These are phyloP conservation scores for Neurospora sp. DNA, from an alignment of 495 filamentous ascomycete species.

Conservation along the genomic window DNA sequence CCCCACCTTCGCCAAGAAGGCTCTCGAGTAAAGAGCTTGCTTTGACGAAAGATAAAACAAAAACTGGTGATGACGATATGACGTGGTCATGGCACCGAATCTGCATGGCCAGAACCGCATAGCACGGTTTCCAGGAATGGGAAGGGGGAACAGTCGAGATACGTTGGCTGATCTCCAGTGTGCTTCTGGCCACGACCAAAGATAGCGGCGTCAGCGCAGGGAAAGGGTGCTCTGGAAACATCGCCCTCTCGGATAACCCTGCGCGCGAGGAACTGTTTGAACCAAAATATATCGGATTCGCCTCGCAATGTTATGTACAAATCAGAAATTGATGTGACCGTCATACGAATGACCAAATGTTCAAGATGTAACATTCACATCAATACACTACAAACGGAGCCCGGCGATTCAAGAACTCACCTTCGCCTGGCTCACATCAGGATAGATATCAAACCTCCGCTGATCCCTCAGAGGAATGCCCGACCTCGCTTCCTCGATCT, in stretches of 20 bases:
- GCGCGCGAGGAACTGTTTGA: background rate
- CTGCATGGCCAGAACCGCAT: background rate
- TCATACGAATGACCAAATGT: background rate
- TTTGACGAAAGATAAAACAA: background rate
- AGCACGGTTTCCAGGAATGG: background rate
- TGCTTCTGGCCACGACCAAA: background rate
- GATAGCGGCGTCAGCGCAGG: background rate
- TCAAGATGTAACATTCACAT: background rate
- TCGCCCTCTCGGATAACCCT: background rate
- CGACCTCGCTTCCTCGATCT: constrained; percentile 67
- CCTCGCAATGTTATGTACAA: background rate
- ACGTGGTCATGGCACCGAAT: background rate
- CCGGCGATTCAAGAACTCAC: constrained; percentile 18
- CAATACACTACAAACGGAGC: background rate
- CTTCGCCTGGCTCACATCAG: constrained; percentile 60
- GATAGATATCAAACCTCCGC: constrained; percentile 91
- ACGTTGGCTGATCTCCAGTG: background rate
- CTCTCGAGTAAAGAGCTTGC: constrained; percentile 40
- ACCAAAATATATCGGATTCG: background rate
- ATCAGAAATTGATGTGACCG: background rate
- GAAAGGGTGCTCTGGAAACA: background rate
- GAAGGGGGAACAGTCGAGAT: background rate
- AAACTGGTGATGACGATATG: background rate
- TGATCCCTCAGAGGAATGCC: constrained; percentile 78
- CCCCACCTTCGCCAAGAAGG: constrained; percentile 82